These are phyloP conservation scores for Erodium chrysanthum DNA, from an alignment of 441 rosid genomes.

Conservation along the genomic window DNA sequence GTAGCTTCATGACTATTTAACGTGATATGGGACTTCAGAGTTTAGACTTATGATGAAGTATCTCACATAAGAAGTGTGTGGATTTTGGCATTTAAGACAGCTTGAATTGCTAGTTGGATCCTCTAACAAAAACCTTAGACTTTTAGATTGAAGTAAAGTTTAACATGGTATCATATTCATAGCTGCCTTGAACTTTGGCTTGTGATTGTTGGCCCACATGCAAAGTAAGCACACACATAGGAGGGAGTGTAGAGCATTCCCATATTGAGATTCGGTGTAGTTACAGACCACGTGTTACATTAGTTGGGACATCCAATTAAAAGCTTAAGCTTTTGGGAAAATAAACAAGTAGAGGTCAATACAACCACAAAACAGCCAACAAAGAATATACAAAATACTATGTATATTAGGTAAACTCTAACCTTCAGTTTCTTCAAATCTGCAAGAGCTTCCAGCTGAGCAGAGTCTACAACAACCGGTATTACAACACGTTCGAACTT, in stretches of 20 bases:
- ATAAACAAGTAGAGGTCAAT: not conserved
- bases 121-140: not conserved
- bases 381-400: slow-evolving; percentile 13
- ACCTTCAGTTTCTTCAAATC: slow-evolving; percentile 76
- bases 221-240: too few relatives aligned
- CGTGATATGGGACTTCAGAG: not conserved
- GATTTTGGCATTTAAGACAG: not conserved
- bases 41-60: not conserved
- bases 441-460: slow-evolving; percentile 64
- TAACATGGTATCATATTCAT: not conserved
- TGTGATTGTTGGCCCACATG: not conserved
- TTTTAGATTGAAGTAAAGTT: not conserved
- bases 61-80: not conserved
- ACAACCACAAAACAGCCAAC: not conserved
- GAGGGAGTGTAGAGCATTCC: not conserved
- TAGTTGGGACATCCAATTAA: not conserved
- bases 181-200: not conserved
- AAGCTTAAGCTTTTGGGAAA: not conserved
- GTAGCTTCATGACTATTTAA: not conserved
- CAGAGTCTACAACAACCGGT: slow-evolving; percentile 43
- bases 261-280: not conserved
- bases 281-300: not conserved
- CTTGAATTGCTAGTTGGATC: not conserved
- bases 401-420: slow-evolving; percentile 10
- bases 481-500: slow-evolving; percentile 31